These are phyloP conservation scores for Phoenix roebelenii DNA, from an alignment of 176 grass and related monocot genomes.

Conservation along the genomic window DNA sequence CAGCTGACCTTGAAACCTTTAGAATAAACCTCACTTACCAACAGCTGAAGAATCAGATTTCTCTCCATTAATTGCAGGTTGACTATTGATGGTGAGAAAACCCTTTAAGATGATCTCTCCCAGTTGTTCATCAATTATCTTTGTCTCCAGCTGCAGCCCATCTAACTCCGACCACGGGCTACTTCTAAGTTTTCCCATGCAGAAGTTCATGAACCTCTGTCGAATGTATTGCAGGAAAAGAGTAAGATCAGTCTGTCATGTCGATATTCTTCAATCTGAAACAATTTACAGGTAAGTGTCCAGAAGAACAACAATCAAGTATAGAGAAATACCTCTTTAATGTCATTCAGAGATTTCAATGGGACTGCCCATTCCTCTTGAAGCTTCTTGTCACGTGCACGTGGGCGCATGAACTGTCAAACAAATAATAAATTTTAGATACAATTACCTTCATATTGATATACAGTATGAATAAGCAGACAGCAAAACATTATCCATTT, in stretches of 20 bases:
- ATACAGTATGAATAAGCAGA: too few species aligned
- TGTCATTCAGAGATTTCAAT: conserved; percentile 62
- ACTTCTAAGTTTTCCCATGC: conserved; percentile 55
- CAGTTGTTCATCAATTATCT: conserved; percentile 63
- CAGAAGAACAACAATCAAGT: background rate
- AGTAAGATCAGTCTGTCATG: background rate
- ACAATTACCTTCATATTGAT: too few species aligned
- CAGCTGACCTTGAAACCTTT: background rate
- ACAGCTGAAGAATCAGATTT: conserved; percentile 61
- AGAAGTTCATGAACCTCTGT: conserved; percentile 58
- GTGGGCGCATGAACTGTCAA: conserved; percentile 66
- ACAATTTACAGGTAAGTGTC: background rate
- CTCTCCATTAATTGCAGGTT: conserved; percentile 73
- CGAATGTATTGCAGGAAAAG: conserved; percentile 2
- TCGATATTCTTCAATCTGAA: background rate
- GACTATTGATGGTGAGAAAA: conserved; percentile 91
- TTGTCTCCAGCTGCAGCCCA: conserved; percentile 69
- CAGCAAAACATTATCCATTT: too few species aligned
- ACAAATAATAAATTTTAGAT: background rate
- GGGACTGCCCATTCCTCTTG: conserved; percentile 84
- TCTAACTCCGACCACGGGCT: conserved; percentile 86
- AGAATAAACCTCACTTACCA: conserved; percentile 33
- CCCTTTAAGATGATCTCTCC: conserved; percentile 70
- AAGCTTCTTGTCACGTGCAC: conserved; percentile 52
- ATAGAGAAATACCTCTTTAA: conserved; percentile 50